Percentiles rank a stretch among this genome's conserved stretches.
Conservation (phyloP, 352 stramenopile species). For the Pythium sp. region DNA sequence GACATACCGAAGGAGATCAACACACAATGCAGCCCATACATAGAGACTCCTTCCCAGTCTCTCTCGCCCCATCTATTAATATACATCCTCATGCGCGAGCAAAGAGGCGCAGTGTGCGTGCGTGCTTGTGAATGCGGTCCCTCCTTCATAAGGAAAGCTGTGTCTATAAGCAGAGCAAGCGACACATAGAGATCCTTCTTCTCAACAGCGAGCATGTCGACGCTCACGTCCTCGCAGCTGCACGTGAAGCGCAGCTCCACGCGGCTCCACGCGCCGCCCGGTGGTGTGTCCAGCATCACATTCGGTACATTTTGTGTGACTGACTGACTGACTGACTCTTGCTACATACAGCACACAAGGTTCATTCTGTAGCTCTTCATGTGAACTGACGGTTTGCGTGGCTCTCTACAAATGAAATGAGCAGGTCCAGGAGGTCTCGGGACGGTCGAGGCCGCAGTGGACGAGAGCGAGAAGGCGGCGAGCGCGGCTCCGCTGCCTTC, state of each 20-base stretch:
- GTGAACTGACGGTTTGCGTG: not conserved
- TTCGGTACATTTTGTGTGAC: slow-evolving; percentile 39
- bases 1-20: no score
- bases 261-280: slow-evolving; percentile 62
- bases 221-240: slow-evolving; percentile 72
- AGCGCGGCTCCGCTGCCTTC: not conserved
- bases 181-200: not conserved
- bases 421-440: slow-evolving; percentile 45
- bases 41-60: no score
- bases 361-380: slow-evolving; percentile 1
- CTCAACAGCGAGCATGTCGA: slow-evolving; percentile 50
- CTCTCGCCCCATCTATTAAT: no score
- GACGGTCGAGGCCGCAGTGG: slow-evolving; percentile 26
- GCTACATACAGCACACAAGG: not conserved
- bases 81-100: no score
- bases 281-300: slow-evolving; percentile 60
- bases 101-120: no score
- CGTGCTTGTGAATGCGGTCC: no score
- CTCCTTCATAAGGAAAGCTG: no score
- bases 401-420: not conserved
- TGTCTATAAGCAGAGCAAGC: no score
- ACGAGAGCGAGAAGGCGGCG: slow-evolving; percentile 2
- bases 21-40: no score
- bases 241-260: slow-evolving; percentile 79
- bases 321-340: not conserved